Percentiles rank a stretch among this genome's conserved stretches.
These are phyloP conservation scores for Sicyos edulis DNA, from an alignment of 306 rosid species.

Conservation along the genomic window DNA sequence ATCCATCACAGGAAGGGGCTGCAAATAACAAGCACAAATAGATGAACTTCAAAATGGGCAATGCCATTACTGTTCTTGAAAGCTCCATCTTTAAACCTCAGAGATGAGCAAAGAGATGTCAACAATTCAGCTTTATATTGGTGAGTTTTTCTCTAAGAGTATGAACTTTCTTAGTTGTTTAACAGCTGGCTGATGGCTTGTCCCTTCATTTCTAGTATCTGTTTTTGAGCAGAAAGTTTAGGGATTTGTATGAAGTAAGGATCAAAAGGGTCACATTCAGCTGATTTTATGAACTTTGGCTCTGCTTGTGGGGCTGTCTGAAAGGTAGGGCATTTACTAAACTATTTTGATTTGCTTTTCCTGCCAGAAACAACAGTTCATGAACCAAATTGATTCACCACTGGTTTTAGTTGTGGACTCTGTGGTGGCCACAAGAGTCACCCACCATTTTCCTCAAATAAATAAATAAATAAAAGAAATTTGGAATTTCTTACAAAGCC, in stretches of 20 bases:
- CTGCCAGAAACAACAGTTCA: not conserved
- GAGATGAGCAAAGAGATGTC: conserved; percentile 15
- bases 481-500: conserved; percentile 2
- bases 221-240: conserved; percentile 26
- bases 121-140: conserved; percentile 27
- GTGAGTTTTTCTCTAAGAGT: conserved; percentile 24
- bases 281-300: conserved; percentile 36
- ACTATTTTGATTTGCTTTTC: conserved; percentile 11
- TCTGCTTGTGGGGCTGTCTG: too few relatives aligned
- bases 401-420: not conserved
- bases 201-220: conserved; percentile 23
- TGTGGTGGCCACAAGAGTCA: not conserved
- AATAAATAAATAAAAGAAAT: too few relatives aligned
- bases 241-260: conserved; percentile 31
- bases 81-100: conserved; percentile 38
- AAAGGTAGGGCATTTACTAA: conserved; percentile 27
- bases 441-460: conserved; percentile 17
- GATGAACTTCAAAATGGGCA: conserved; percentile 27
- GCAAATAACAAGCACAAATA: conserved; percentile 29
- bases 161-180: conserved; percentile 60
- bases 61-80: conserved; percentile 28
- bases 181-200: conserved; percentile 52
- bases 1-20: conserved; percentile 39
- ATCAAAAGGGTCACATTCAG: conserved; percentile 36
- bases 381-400: not conserved